phyloP scores from a whole-genome alignment of 495 filamentous ascomycete genomes.

The Xylaria intraflava region DNA sequence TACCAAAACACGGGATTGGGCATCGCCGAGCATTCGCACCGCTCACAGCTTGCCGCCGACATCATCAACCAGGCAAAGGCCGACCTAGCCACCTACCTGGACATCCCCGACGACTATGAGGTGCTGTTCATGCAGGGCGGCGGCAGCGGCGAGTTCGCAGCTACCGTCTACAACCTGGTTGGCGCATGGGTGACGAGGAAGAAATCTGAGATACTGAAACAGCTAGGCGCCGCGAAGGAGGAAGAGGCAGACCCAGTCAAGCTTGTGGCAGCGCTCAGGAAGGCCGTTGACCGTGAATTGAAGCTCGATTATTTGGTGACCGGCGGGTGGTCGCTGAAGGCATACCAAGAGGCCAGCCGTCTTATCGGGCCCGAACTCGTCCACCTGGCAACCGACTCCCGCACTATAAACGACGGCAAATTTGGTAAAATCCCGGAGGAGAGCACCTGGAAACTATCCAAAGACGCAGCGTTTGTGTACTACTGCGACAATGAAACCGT shows the following conservation, averaged over 20 bases:
- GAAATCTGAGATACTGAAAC: slow-evolving; percentile 33
- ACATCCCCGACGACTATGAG: slow-evolving; percentile 63
- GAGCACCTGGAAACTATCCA: slow-evolving; percentile 59
- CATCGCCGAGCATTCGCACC: slow-evolving; percentile 75
- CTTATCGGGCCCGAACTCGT: slow-evolving; percentile 62
- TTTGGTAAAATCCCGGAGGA: slow-evolving; percentile 68
- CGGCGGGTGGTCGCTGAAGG: slow-evolving; percentile 66
- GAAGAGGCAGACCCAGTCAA: slow-evolving; percentile 33
- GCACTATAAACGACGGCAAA: slow-evolving; percentile 59
- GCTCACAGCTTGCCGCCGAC: slow-evolving; percentile 57
- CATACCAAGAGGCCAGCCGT: slow-evolving; percentile 63
- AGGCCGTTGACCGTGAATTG: slow-evolving; percentile 55
- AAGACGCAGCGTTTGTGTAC: slow-evolving; percentile 62
- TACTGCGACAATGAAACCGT: slow-evolving; percentile 81
- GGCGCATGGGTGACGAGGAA: slow-evolving; percentile 64
- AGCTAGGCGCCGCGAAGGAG: slow-evolving; percentile 30
- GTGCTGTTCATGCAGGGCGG: slow-evolving; percentile 69
- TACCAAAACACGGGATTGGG: slow-evolving; percentile 66
- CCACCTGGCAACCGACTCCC: slow-evolving; percentile 63
- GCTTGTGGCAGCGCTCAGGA: slow-evolving; percentile 45
- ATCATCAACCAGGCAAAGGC: slow-evolving; percentile 51
- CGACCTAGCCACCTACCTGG: slow-evolving; percentile 50
- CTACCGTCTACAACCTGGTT: slow-evolving; percentile 65
- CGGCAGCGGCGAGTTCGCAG: slow-evolving; percentile 65
- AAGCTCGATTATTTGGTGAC: slow-evolving; percentile 75